phyloP scores from a whole-genome alignment of 495 filamentous ascomycete species.

The Annulohypoxylon nitens region DNA sequence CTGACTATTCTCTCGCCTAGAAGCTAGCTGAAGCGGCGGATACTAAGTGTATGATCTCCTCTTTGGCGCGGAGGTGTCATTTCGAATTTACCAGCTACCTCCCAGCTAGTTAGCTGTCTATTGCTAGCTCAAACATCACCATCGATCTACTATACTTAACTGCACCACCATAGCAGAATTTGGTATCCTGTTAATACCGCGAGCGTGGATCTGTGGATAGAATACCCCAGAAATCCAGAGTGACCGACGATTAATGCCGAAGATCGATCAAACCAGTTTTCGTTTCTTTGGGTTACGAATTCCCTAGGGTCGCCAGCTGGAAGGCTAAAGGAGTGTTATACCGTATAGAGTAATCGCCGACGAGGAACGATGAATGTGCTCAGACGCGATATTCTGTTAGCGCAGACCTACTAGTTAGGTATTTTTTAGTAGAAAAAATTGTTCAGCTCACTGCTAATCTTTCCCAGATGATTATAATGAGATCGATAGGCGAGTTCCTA shows the following conservation, averaged over 20 bases:
- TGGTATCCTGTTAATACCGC: background rate
- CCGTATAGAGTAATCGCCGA: conserved; percentile 6
- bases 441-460: background rate
- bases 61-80: background rate
- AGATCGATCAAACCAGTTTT: conserved; percentile 31
- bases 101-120: background rate
- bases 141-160: background rate
- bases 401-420: background rate
- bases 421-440: conserved; percentile 9
- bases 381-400: conserved; percentile 17
- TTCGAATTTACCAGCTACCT: background rate
- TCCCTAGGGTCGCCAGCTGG: background rate
- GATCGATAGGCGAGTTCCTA: conserved; percentile 14
- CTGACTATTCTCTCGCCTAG: background rate
- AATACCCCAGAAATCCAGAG: conserved; percentile 2
- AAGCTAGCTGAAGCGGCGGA: background rate
- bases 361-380: conserved; percentile 5
- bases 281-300: background rate
- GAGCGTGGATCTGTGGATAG: background rate
- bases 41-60: background rate
- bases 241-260: conserved; percentile 2
- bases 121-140: background rate
- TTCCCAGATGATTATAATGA: background rate
- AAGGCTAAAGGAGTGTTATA: conserved; percentile 7
- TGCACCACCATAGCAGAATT: background rate